These are phyloP conservation scores for Neurospora sp. DNA, from an alignment of 495 filamentous ascomycete genomes.

Conservation along the genomic window DNA sequence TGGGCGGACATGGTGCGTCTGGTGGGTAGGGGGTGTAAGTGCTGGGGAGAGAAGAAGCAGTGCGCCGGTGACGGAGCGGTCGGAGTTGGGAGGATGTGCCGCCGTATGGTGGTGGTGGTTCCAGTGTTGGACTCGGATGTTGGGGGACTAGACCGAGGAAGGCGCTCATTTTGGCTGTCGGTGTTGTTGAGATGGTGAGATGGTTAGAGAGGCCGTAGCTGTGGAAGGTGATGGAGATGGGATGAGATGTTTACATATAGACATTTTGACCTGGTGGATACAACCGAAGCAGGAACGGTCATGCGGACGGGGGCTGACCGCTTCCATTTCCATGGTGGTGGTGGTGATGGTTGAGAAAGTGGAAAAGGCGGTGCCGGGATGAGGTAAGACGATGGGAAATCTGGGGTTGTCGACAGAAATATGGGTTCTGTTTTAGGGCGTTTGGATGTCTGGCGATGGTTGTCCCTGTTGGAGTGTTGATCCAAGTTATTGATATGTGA, in stretches of 20 bases:
- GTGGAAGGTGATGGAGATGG: background rate
- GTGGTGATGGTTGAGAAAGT: background rate
- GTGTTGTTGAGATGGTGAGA: background rate
- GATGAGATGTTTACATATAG: background rate
- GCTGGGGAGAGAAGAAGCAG: conserved; percentile 1
- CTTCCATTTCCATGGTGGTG: background rate
- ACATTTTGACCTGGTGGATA: background rate
- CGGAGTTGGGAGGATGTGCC: conserved; percentile 12
- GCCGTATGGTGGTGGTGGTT: background rate
- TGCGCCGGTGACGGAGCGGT: conserved; percentile 9
- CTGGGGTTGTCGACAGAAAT: background rate
- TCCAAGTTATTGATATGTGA: background rate
- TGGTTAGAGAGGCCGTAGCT: background rate
- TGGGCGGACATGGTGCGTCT: conserved; percentile 20
- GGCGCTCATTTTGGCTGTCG: conserved; percentile 10
- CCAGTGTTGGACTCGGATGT: conserved; percentile 2
- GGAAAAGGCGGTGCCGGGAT: background rate
- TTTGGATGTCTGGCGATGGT: background rate
- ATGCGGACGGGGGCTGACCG: background rate
- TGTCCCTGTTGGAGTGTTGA: background rate
- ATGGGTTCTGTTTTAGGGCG: background rate
- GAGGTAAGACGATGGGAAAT: background rate
- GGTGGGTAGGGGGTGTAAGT: conserved; percentile 9
- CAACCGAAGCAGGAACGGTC: background rate
- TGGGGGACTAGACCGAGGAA: conserved; percentile 14